Evolutionary conservation across 208 protist species (phyloP).

Genomic region (Crithidia mellificae): DNA sequence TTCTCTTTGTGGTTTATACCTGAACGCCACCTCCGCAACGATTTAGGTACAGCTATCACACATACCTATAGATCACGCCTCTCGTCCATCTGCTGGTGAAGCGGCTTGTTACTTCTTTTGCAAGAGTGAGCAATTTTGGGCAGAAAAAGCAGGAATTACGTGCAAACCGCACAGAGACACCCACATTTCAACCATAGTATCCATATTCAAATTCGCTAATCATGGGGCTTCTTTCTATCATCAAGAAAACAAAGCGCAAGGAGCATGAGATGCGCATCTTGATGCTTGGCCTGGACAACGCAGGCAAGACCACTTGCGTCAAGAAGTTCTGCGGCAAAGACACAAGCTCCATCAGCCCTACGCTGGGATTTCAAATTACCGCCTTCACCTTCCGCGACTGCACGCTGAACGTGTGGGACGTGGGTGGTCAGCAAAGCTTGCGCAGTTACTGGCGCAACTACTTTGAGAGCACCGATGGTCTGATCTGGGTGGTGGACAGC

Average conservation of each 20-base stretch:
- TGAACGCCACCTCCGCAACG: no score
- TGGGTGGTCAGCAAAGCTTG: constrained; percentile 99
- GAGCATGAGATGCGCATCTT: constrained; percentile 99
- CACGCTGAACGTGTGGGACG: constrained; percentile 99
- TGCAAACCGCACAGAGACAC: no score
- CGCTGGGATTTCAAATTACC: constrained; percentile 99
- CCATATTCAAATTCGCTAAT: no score
- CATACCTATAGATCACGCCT: no score
- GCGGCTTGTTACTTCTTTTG: neutral
- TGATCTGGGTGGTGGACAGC: constrained; percentile 98
- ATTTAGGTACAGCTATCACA: no score
- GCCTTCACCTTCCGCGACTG: constrained; percentile 96
- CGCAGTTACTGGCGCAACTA: constrained; percentile 98
- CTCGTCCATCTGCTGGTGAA: neutral
- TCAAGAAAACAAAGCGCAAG: constrained; percentile 98
- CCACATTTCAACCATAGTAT: no score
- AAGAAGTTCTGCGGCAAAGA: constrained; percentile 99
- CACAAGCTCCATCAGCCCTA: constrained; percentile 97
- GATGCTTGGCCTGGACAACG: constrained; percentile 96
- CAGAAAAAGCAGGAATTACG: no score
- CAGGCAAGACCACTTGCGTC: constrained; percentile 99
- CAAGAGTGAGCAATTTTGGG: no score
- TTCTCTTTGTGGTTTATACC: no score
- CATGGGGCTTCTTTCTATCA: constrained; percentile 98
- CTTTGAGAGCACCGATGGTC: constrained; percentile 95